phyloP scores from a whole-genome alignment of 2,329 filamentous ascomycete genomes.

The Fusarium abutilonis region DNA sequence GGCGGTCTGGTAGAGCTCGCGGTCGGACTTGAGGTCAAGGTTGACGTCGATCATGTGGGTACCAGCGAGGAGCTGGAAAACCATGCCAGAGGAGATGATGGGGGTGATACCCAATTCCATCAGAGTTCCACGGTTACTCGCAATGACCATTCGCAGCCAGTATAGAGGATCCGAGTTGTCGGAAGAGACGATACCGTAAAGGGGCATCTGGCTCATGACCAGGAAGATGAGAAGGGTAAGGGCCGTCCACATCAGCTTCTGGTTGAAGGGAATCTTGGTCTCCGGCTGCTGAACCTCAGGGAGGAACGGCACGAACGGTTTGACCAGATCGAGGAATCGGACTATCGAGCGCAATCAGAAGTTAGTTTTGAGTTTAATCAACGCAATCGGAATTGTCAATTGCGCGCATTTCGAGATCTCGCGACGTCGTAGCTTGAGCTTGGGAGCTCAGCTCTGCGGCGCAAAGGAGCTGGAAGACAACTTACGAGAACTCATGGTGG shows the following conservation, averaged over 20 bases:
- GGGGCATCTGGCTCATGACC: constrained; percentile 99
- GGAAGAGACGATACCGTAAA: constrained; percentile 99
- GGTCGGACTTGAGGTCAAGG: constrained; percentile 99
- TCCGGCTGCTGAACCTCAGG: constrained; percentile 98
- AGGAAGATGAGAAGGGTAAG: constrained; percentile 97
- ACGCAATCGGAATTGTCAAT: constrained; percentile 38
- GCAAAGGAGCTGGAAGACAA: constrained; percentile 40
- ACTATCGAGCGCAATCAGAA: constrained; percentile 63
- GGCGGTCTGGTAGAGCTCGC: constrained; percentile 99
- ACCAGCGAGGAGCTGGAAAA: constrained; percentile 99
- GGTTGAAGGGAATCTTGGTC: constrained; percentile 99
- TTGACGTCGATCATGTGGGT: constrained; percentile 99
- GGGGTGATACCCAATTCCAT: constrained; percentile 98
- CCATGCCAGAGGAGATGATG: constrained; percentile 99
- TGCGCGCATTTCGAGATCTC: constrained; percentile 37
- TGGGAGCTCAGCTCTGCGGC: constrained; percentile 34
- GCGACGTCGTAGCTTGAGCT: constrained; percentile 31
- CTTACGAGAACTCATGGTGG: constrained; percentile 67
- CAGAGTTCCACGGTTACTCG: constrained; percentile 94
- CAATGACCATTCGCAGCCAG: constrained; percentile 99
- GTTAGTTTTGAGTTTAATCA: constrained; percentile 43
- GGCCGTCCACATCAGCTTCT: constrained; percentile 95
- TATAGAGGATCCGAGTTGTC: constrained; percentile 98
- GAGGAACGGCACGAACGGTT: constrained; percentile 99
- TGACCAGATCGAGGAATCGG: constrained; percentile 99